These are phyloP conservation scores for Scleroderma citrinum DNA, from an alignment of 768 basidiomycete species.

Conservation along the genomic window DNA sequence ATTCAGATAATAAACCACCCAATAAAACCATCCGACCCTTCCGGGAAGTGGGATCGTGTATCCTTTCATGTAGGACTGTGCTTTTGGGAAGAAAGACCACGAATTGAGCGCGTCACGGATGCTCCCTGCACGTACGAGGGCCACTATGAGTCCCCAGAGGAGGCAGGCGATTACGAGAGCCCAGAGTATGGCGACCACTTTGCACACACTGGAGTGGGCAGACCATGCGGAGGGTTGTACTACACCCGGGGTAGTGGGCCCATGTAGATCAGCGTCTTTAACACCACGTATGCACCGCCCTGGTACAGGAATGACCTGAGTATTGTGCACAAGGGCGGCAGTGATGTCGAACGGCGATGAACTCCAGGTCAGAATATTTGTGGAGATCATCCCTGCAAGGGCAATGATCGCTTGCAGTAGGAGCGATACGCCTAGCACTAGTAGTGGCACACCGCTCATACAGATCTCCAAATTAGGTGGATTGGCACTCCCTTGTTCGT, in stretches of 20 bases:
- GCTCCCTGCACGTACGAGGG: constrained; percentile 3
- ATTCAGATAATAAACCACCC: constrained; percentile 21
- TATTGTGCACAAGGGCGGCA: constrained; percentile 25
- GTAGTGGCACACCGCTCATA: constrained; percentile 20
- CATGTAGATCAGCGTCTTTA: not conserved
- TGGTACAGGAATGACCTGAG: constrained; percentile 12
- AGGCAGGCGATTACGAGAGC: constrained; percentile 14
- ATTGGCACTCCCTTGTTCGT: not conserved
- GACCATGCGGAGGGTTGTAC: constrained; percentile 26
- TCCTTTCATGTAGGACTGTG: constrained; percentile 13
- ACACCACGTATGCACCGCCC: constrained; percentile 24
- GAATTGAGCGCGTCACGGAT: constrained; percentile 2
- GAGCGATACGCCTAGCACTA: constrained; percentile 22
- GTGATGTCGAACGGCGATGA: constrained; percentile 26
- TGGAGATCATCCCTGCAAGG: constrained; percentile 13
- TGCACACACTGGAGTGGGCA: constrained; percentile 19
- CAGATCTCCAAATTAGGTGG: constrained; percentile 7
- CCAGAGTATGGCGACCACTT: constrained; percentile 19
- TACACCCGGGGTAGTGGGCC: constrained; percentile 10
- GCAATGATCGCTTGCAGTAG: constrained; percentile 21
- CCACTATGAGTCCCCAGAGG: constrained; percentile 16
- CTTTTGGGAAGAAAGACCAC: constrained; percentile 23
- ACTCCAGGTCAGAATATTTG: constrained; percentile 28
- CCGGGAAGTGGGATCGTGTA: constrained; percentile 19
- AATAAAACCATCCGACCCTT: constrained; percentile 15